phyloP scores from a whole-genome alignment of 2,329 filamentous ascomycete genomes.

The Chrysoporthe austroafricana region DNA sequence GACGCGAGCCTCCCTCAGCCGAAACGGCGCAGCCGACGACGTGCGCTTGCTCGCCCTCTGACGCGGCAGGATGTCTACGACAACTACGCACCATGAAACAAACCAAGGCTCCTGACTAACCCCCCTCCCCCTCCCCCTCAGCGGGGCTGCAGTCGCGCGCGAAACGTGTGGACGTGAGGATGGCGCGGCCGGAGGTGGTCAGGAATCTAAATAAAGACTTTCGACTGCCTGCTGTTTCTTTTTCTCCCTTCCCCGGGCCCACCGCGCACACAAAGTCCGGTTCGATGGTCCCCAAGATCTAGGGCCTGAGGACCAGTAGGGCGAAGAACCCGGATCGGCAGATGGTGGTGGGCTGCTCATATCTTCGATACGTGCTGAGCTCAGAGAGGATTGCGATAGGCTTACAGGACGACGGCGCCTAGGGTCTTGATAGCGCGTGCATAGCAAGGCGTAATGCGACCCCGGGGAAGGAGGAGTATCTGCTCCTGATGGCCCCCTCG shows the following conservation, averaged over 20 bases:
- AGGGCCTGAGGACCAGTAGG: not conserved
- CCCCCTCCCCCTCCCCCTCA: not conserved
- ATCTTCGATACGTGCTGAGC: not conserved
- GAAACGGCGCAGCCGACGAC: not conserved
- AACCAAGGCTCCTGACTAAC: not conserved
- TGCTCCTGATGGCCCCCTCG: not conserved
- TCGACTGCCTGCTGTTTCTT: too few species aligned
- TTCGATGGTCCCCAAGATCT: not conserved
- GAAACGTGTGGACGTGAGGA: not conserved
- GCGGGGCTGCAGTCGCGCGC: conserved; percentile 2
- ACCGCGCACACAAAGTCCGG: not conserved
- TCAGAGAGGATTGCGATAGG: not conserved
- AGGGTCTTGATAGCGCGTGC: not conserved
- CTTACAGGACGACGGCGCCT: not conserved
- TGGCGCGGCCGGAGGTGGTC: not conserved
- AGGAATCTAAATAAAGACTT: not conserved
- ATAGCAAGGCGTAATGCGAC: not conserved
- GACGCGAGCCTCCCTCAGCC: too few species aligned
- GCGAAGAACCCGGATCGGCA: not conserved
- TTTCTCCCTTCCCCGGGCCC: not conserved
- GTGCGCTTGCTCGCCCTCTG: not conserved
- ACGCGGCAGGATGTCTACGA: not conserved
- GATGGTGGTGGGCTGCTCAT: conserved; percentile 2
- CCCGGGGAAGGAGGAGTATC: not conserved
- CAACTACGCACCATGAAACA: conserved; percentile 4